phyloP scores from a whole-genome alignment of 2,329 filamentous ascomycete species.

The Beauveria pseudobassiana region DNA sequence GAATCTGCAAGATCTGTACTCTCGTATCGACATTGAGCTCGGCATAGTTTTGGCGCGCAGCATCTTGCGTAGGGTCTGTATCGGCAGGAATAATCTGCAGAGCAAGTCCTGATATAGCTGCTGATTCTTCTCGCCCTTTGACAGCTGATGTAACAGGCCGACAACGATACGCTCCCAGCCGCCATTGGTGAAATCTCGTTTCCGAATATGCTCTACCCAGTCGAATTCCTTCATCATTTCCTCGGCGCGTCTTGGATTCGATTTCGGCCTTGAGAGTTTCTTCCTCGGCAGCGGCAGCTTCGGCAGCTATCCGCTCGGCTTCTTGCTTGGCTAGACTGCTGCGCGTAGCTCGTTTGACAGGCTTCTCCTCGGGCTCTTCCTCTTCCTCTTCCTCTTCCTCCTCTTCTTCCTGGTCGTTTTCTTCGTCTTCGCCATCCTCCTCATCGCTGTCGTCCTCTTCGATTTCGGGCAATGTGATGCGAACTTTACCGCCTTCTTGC shows the following conservation, averaged over 20 bases:
- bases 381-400: slow-evolving; percentile 50
- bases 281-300: slow-evolving; percentile 47
- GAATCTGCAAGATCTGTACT: slow-evolving; percentile 71
- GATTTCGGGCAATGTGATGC: slow-evolving; percentile 69
- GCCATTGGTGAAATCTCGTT: slow-evolving; percentile 77
- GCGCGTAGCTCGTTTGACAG: slow-evolving; percentile 64
- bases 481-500: slow-evolving; percentile 67
- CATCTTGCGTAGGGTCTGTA: slow-evolving; percentile 66
- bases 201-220: slow-evolving; percentile 79
- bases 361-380: slow-evolving; percentile 65
- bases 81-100: slow-evolving; percentile 72
- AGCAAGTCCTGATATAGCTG: slow-evolving; percentile 73
- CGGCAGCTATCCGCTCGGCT: slow-evolving; percentile 58
- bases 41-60: slow-evolving; percentile 64
- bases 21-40: slow-evolving; percentile 76
- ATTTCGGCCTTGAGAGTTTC: slow-evolving; percentile 38
- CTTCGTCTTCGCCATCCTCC: slow-evolving; percentile 48
- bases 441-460: slow-evolving; percentile 64
- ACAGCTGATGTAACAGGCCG: slow-evolving; percentile 77
- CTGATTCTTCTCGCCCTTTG: slow-evolving; percentile 63
- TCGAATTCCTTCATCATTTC: slow-evolving; percentile 68
- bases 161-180: slow-evolving; percentile 90
- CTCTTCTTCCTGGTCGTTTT: slow-evolving; percentile 51
- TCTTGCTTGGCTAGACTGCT: slow-evolving; percentile 80
- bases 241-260: slow-evolving; percentile 55